Percentiles rank a stretch among this genome's conserved stretches.
Evolutionary conservation across 2,329 filamentous ascomycete genomes (phyloP).

Genomic region (Teratosphaeria viscida): DNA sequence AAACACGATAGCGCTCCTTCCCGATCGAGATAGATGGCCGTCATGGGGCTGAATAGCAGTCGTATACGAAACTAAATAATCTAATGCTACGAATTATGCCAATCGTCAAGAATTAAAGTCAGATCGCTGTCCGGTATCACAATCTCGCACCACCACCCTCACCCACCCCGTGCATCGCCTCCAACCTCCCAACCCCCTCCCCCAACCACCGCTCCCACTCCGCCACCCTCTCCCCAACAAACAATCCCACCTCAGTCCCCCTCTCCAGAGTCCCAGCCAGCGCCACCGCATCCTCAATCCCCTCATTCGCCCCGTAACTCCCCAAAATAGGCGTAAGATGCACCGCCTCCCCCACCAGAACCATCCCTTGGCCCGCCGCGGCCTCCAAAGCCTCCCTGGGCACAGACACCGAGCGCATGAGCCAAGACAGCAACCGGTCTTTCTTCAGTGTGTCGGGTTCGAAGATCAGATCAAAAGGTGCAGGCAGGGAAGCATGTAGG

Average conservation of each 20-base stretch:
- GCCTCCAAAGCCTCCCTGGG: constrained; percentile 13
- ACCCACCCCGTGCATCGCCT: background rate
- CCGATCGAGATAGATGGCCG: background rate
- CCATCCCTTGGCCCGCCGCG: constrained; percentile 17
- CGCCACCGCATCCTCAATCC: constrained; percentile 29
- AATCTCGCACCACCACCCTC: background rate
- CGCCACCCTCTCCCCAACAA: background rate
- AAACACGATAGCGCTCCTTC: background rate
- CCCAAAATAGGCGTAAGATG: constrained; percentile 33
- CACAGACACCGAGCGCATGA: constrained; percentile 29
- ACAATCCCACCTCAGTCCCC: background rate
- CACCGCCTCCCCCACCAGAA: constrained; percentile 31
- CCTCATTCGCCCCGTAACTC: constrained; percentile 29
- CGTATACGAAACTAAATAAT: background rate
- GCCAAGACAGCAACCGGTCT: constrained; percentile 31
- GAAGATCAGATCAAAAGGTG: constrained; percentile 26
- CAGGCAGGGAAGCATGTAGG: constrained; percentile 15
- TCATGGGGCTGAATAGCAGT: background rate
- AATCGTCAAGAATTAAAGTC: too few relatives aligned
- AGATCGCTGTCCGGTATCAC: background rate
- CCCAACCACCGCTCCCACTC: background rate
- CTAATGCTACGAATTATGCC: too few relatives aligned
- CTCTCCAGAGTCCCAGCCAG: constrained; percentile 14
- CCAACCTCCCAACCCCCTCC: background rate
- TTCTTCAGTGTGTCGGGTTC: constrained; percentile 19